Evolutionary conservation across 31 red algal species (phyloP), one percentile per base, ranked within the genome.

Genomic region (Endocladia muricata): DNA sequence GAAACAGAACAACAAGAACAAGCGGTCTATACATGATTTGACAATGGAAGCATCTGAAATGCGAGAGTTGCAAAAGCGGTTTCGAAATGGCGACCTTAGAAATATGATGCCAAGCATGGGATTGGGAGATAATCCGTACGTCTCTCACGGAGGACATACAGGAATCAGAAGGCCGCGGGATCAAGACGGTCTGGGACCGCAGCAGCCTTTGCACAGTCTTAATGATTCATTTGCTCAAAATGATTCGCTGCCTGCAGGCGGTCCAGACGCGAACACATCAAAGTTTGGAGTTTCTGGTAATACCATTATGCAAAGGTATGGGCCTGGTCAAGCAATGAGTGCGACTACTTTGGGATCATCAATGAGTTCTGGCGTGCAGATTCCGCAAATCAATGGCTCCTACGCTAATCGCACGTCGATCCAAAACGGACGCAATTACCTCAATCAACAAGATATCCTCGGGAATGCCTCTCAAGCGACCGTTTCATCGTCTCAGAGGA

Each of bases 11-110:
- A 28, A 73, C n/a, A 77, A 87, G 34, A 48, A 68, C 79, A 94
- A 94, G 68, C 64, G 87, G 6, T 89, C 79, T 3, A 94, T 94
- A 54, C 91, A 94, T 72, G 91, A 94, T 67, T 55, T 94, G 41
- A 41, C 63, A 0, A 41, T 91, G 57, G 61, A 83, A 15, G 70
- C 72, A 15, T 47, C 88, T 15, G 91, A 94, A 49, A 94, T 94
- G 91, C 78, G 47, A 58, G 76, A 49, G 67, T 44, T 72, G 68
- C 40, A 72, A 19, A 72, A 43, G 68, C 34, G 40, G 15, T 42
- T 31, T 6, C 34, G 68, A 13, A 72, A 43, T 49, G 68, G 68
- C 15, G 68, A 72, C 25, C 51, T 72, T 21, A 19, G 39, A 21
- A 67, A 21, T 17, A 36, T 28, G 11, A 26, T 31, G 7, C 11